These are phyloP conservation scores for Vitis labrusca DNA, from an alignment of 164 flowering plant genomes.

Conservation along the genomic window DNA sequence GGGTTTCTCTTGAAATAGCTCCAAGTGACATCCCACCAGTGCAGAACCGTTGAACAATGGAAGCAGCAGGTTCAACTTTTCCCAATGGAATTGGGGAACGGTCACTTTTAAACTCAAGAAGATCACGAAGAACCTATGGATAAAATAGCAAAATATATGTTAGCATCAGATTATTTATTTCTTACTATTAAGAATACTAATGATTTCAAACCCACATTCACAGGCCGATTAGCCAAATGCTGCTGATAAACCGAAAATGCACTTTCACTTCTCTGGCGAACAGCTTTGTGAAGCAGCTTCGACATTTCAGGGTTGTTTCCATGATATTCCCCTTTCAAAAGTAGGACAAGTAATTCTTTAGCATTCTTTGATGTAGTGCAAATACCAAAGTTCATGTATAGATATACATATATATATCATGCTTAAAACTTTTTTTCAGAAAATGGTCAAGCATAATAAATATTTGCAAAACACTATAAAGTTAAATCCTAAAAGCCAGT, in stretches of 20 bases:
- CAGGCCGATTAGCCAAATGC: conserved; percentile 95
- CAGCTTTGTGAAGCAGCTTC: conserved; percentile 97
- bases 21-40: conserved; percentile 99
- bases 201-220: conserved; percentile 62
- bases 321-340: conserved; percentile 85
- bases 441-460: too few relatives aligned
- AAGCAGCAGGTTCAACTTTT: conserved; percentile 87
- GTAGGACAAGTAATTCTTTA: neutral
- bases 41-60: conserved; percentile 93
- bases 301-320: conserved; percentile 99
- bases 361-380: too few relatives aligned
- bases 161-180: neutral
- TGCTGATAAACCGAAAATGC: conserved; percentile 93
- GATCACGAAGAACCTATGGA: conserved; percentile 90
- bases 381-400: neutral
- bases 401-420: too few relatives aligned
- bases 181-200: neutral
- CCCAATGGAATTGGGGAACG: conserved; percentile 91
- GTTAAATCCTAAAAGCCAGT: too few relatives aligned
- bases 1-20: conserved; percentile 98
- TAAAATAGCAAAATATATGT: neutral
- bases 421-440: too few relatives aligned
- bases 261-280: conserved; percentile 86
- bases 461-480: too few relatives aligned
- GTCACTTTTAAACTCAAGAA: conserved; percentile 91